phyloP scores from a whole-genome alignment of 768 basidiomycete genomes.

The Boletus rubroflammeus region DNA sequence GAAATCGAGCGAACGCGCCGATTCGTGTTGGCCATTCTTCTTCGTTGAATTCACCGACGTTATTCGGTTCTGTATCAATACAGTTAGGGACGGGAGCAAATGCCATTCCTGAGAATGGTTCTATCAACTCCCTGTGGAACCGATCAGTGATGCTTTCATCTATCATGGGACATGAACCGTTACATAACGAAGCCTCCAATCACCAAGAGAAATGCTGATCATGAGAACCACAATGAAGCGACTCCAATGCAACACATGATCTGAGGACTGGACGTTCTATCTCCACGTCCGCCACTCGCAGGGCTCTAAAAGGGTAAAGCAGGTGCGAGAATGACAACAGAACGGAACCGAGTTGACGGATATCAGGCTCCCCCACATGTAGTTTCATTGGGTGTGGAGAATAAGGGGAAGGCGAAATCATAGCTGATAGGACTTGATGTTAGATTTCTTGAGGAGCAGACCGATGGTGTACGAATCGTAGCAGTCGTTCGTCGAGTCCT shows the following conservation, averaged over 20 bases:
- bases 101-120: neutral
- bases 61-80: neutral
- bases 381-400: constrained; percentile 44
- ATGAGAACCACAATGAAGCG: neutral
- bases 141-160: too few species aligned
- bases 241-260: neutral
- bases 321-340: neutral
- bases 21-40: neutral
- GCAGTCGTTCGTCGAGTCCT: too few species aligned
- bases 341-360: neutral
- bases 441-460: neutral
- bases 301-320: neutral
- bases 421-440: constrained; percentile 2
- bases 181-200: neutral
- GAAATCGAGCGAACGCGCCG: neutral
- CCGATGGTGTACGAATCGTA: too few species aligned
- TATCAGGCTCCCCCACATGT: neutral
- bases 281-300: neutral
- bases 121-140: neutral
- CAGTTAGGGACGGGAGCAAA: neutral
- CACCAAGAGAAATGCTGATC: neutral
- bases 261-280: neutral
- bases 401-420: constrained; percentile 22
- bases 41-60: neutral
- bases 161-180: too few species aligned